Percentiles rank a stretch among this genome's conserved stretches.
Evolutionary conservation across 192 early-diverging fungal species (phyloP).

Genomic region (Backusella macrospora): DNA sequence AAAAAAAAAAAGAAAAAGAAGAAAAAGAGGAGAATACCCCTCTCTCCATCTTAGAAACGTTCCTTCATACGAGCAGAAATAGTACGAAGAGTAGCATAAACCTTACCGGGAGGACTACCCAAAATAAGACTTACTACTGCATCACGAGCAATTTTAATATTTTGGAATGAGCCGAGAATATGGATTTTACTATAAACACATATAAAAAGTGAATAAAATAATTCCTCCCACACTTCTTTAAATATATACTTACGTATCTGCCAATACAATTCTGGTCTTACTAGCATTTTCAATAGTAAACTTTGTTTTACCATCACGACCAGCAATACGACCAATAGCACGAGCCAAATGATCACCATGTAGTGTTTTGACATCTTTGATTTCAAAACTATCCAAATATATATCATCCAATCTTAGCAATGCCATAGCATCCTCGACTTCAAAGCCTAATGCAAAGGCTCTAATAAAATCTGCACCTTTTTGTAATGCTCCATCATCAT

Average conservation of each 20-base stretch:
- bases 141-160: conserved; percentile 75
- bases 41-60: conserved; percentile 80
- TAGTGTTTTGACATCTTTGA: conserved; percentile 97
- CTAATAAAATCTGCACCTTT: conserved; percentile 97
- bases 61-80: conserved; percentile 93
- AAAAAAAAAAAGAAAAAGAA: no score
- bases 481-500: conserved; percentile 88
- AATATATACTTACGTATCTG: conserved; percentile 93
- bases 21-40: no score
- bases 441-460: conserved; percentile 93
- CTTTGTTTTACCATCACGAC: conserved; percentile 96
- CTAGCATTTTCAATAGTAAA: conserved; percentile 97
- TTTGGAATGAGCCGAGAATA: not conserved
- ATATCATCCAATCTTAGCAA: conserved; percentile 95
- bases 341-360: conserved; percentile 94
- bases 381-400: conserved; percentile 95
- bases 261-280: conserved; percentile 94
- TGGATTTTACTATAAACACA: not conserved
- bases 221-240: no score
- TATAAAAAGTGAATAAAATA: conserved; percentile 17
- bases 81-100: conserved; percentile 86
- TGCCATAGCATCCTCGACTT: conserved; percentile 92
- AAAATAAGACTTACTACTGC: conserved; percentile 90
- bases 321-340: conserved; percentile 98
- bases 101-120: conserved; percentile 96